Evolutionary conservation across 495 filamentous ascomycete genomes (phyloP).

Genomic region (Penicillium maclennaniae): DNA sequence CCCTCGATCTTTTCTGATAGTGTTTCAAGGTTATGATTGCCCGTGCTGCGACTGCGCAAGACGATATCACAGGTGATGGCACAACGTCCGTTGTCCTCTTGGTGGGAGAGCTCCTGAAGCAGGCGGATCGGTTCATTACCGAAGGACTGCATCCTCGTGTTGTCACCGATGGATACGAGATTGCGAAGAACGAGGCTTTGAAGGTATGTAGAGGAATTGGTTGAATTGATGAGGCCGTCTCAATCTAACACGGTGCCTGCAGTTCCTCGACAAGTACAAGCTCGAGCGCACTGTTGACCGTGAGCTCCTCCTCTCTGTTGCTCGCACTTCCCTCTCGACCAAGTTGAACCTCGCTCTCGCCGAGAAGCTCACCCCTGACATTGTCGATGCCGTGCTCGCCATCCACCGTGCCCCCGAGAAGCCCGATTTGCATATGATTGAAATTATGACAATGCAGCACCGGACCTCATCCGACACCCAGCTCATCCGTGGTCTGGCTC

Average conservation of each 20-base stretch:
- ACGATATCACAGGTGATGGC: slow-evolving; percentile 97
- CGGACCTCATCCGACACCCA: slow-evolving; percentile 93
- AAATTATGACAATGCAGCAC: slow-evolving; percentile 99
- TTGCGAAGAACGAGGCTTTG: slow-evolving; percentile 87
- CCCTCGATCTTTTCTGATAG: slow-evolving; percentile 23
- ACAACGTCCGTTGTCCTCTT: slow-evolving; percentile 94
- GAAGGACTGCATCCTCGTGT: slow-evolving; percentile 95
- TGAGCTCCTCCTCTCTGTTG: slow-evolving; percentile 89
- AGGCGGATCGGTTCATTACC: slow-evolving; percentile 89
- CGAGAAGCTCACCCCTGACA: slow-evolving; percentile 84
- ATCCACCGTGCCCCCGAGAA: slow-evolving; percentile 89
- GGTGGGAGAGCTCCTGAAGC: slow-evolving; percentile 95
- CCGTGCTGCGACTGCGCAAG: slow-evolving; percentile 92
- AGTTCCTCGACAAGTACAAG: slow-evolving; percentile 97
- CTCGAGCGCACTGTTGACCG: slow-evolving; percentile 79
- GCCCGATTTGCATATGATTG: slow-evolving; percentile 97
- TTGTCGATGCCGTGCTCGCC: slow-evolving; percentile 91
- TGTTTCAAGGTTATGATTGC: slow-evolving; percentile 86
- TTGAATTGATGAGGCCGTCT: not conserved
- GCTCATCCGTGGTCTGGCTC: slow-evolving; percentile 84
- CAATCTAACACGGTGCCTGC: slow-evolving; percentile 14
- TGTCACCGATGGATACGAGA: slow-evolving; percentile 96
- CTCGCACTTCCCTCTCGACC: slow-evolving; percentile 89
- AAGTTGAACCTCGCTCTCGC: slow-evolving; percentile 88
- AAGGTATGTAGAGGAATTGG: slow-evolving; percentile 50